Conservation (phyloP, 2,329 filamentous ascomycete species). For the Xylaria sp. region DNA sequence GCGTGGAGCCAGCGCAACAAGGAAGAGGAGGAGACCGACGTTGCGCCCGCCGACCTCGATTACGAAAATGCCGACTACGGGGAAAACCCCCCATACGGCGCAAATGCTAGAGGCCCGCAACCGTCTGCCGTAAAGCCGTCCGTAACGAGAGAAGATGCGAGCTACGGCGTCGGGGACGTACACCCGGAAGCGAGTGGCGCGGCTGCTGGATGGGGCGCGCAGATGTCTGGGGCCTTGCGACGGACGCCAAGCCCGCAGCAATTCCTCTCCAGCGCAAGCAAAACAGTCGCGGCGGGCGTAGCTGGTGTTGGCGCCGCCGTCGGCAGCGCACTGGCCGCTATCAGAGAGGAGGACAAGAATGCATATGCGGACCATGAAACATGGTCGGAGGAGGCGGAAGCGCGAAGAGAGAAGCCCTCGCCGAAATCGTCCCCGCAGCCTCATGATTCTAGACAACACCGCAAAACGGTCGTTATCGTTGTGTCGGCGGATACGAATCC, state of each 20-base stretch:
- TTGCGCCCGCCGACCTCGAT: conserved; percentile 55
- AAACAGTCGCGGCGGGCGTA: conserved; percentile 79
- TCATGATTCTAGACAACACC: conserved; percentile 52
- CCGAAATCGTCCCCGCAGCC: conserved; percentile 42
- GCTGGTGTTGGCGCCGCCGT: conserved; percentile 83
- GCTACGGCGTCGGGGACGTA: conserved; percentile 48
- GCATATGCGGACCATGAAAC: conserved; percentile 85
- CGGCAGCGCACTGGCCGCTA: conserved; percentile 80
- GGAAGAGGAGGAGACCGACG: conserved; percentile 67
- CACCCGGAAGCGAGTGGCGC: conserved; percentile 43
- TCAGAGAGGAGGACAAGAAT: conserved; percentile 80
- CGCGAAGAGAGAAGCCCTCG: conserved; percentile 58
- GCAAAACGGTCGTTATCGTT: conserved; percentile 85
- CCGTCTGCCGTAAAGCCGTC: conserved; percentile 46
- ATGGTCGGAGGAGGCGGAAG: conserved; percentile 89
- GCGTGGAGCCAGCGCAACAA: conserved; percentile 88
- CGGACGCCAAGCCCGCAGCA: conserved; percentile 88
- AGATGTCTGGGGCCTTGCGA: conserved; percentile 80
- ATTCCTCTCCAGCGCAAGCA: conserved; percentile 82
- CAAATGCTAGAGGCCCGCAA: conserved; percentile 43
- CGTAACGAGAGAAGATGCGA: conserved; percentile 48
- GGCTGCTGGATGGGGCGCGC: conserved; percentile 69
- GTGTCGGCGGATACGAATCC: conserved; percentile 76
- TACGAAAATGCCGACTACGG: conserved; percentile 56
- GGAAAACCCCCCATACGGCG: conserved; percentile 58